Evolutionary conservation across 176 grass and related monocot species (phyloP), one percentile per base, ranked within the genome.

Genomic region (Pharus latifolius): DNA sequence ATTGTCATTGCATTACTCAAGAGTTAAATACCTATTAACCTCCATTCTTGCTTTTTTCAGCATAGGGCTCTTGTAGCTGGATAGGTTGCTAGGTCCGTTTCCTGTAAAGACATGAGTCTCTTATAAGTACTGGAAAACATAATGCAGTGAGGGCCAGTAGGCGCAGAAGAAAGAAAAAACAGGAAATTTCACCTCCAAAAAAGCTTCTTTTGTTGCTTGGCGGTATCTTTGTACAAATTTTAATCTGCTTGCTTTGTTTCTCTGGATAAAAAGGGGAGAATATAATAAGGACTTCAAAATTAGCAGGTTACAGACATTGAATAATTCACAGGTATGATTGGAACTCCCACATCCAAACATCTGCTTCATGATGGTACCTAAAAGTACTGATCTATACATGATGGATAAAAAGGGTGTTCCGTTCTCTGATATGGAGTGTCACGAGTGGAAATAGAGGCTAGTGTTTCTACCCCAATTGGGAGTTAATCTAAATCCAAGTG

Each of bases 181-280:
- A 28, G 33, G 12, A 56, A 49, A 69, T 60, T n/a, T 60, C 10
- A 85, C 83, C 76, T 75, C 70, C 83, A 12, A 31, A 82, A 22
- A 78, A 82, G 67, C 84, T 56, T 72, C 84, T 83, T 83, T 83
- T 87, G 60, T 74, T 83, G 67, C 46, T 77, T 15, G 72, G 78
- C 73, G 84, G 84, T 13, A 87, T 56, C 72, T 87, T 87, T 12
- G 64, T 67, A 60, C 79, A 82, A 7, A 87, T 27, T 78, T 87
- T 87, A 64, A 78, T 78, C 52, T 87, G 78, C 40, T 87, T 87
- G 60, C 84, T 83, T 31, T 73, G 65, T 78, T 52, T 87, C 57
- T 67, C 84, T 87, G 84, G 59, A 77, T n/a, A 34, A 44, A 22
- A 66, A 18, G 17, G 24, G 31, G 27, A 1, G 29, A 32, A 42